Evolutionary conservation across 352 stramenopile species (phyloP).

Genomic region (Globisporangium orthogonon): DNA sequence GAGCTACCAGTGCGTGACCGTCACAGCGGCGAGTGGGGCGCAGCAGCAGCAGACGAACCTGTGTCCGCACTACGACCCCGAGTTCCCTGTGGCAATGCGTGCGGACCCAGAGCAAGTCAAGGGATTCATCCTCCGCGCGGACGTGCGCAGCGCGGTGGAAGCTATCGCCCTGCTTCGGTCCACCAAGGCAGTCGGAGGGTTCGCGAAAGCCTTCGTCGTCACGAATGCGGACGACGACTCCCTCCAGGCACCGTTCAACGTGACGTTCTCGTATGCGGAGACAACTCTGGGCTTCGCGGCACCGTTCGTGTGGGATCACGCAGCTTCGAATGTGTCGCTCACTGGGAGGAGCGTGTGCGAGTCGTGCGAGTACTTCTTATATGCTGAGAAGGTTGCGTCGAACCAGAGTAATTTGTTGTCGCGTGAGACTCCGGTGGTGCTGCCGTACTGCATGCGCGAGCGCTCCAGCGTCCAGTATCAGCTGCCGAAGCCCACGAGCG

Average conservation of each 20-base stretch:
- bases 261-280: slow-evolving; percentile 14
- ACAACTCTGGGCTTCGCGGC: slow-evolving; percentile 17
- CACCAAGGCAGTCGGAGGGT: slow-evolving; percentile 18
- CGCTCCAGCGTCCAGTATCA: slow-evolving; percentile 14
- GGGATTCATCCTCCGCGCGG: slow-evolving; percentile 23
- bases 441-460: slow-evolving; percentile 20
- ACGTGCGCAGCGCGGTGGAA: slow-evolving; percentile 9
- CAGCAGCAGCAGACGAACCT: slow-evolving; percentile 16
- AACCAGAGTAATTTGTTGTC: neutral
- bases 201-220: slow-evolving; percentile 13
- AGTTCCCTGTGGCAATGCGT: slow-evolving; percentile 13
- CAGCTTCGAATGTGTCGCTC: neutral
- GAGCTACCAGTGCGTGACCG: slow-evolving; percentile 26
- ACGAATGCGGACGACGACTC: neutral
- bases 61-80: slow-evolving; percentile 19
- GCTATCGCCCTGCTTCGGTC: slow-evolving; percentile 22
- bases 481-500: slow-evolving; percentile 5
- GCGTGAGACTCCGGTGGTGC: slow-evolving; percentile 1
- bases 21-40: slow-evolving; percentile 8
- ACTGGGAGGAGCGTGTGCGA: slow-evolving; percentile 6
- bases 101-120: slow-evolving; percentile 16
- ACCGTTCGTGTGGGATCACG: slow-evolving; percentile 12
- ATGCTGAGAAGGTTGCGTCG: slow-evolving; percentile 16
- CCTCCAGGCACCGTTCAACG: slow-evolving; percentile 6
- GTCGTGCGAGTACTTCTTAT: slow-evolving; percentile 23